A percentile compares a stretch with the other conserved stretches of the same genome.
phyloP scores from a whole-genome alignment of 2,329 filamentous ascomycete genomes.

The Elsinoe ampelina region DNA sequence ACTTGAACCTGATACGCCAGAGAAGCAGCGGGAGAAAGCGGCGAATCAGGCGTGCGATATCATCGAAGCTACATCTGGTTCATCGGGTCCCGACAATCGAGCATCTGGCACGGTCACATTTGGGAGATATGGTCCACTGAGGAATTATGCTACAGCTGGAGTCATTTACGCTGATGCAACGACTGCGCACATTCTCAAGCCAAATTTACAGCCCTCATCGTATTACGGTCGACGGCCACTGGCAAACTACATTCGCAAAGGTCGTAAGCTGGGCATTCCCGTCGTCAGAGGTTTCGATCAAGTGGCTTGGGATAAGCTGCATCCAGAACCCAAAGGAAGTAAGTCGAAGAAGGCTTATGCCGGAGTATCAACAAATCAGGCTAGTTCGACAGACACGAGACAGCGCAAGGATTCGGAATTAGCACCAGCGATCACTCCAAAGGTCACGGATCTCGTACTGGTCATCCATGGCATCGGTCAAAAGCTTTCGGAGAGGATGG shows the following conservation, averaged over 20 bases:
- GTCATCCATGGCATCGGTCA: constrained; percentile 95
- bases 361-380: constrained; percentile 37
- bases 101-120: constrained; percentile 35
- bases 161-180: constrained; percentile 75
- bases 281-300: constrained; percentile 87
- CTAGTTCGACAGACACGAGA: constrained; percentile 32
- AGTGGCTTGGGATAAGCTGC: constrained; percentile 62
- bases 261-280: constrained; percentile 69
- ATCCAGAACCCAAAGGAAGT: constrained; percentile 44
- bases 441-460: constrained; percentile 78
- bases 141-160: constrained; percentile 62
- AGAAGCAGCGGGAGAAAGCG: constrained; percentile 34
- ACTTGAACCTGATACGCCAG: constrained; percentile 31
- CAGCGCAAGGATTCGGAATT: constrained; percentile 45
- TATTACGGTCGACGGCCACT: constrained; percentile 77
- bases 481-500: constrained; percentile 86
- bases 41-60: constrained; percentile 38
- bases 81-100: constrained; percentile 39
- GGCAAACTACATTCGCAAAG: constrained; percentile 70
- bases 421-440: constrained; percentile 56
- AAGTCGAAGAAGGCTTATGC: constrained; percentile 34
- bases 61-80: constrained; percentile 40
- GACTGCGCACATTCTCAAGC: constrained; percentile 77
- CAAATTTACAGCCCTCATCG: constrained; percentile 71
- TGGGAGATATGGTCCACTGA: constrained; percentile 38